These are phyloP conservation scores for Acacia acuminata DNA, from an alignment of 306 rosid genomes.

Conservation along the genomic window DNA sequence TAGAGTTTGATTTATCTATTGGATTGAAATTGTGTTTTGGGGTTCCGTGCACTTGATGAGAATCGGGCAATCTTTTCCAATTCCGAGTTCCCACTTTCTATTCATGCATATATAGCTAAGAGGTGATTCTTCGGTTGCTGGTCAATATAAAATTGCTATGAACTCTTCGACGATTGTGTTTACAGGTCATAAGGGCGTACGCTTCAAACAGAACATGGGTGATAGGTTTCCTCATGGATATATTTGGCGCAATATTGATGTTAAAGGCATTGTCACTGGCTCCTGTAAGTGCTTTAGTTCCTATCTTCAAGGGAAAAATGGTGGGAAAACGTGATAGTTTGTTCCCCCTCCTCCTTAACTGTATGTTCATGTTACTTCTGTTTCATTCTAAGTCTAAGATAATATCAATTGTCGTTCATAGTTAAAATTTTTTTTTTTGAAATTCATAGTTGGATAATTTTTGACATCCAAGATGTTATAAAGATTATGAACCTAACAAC, in stretches of 20 bases:
- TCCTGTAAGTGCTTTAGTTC: constrained; percentile 67
- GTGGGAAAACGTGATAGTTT: not conserved
- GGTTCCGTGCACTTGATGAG: too few species aligned
- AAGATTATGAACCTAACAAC: not conserved
- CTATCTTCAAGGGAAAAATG: not conserved
- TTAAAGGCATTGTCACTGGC: constrained; percentile 89
- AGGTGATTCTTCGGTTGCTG: constrained; percentile 27
- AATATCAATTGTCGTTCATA: not conserved
- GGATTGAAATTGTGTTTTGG: too few species aligned
- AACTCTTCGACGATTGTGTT: constrained; percentile 24
- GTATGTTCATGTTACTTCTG: not conserved
- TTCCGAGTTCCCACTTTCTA: constrained; percentile 1
- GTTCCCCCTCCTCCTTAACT: not conserved
- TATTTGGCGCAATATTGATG: constrained; percentile 89
- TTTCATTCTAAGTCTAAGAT: not conserved
- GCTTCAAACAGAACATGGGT: constrained; percentile 82
- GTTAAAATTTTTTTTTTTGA: too few species aligned
- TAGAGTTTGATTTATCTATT: too few species aligned
- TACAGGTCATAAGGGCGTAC: constrained; percentile 87
- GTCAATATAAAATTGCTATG: not conserved
- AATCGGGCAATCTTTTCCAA: constrained; percentile 16
- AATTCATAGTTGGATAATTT: not conserved
- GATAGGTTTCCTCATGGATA: constrained; percentile 91
- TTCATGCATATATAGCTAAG: constrained; percentile 18
- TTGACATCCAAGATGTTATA: not conserved